A percentile compares a stretch with the other conserved stretches of the same genome.
Conservation (phyloP, 2,329 filamentous ascomycete species). For the Colletotrichum karsti region DNA sequence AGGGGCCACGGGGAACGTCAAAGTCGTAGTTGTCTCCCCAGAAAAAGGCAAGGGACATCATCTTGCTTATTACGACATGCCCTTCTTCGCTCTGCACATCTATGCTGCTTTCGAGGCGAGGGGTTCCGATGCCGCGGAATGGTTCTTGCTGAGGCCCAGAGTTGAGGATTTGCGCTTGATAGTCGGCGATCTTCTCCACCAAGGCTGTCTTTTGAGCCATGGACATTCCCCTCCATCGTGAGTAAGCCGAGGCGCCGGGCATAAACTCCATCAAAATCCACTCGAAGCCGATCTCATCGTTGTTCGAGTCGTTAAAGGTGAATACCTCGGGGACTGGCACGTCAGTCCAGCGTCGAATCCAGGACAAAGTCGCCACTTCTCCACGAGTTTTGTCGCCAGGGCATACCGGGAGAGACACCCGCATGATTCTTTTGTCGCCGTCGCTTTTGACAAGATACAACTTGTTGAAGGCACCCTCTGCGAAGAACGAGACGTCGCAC, state of each 20-base stretch:
- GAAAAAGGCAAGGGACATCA: conserved; percentile 45
- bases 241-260: conserved; percentile 33
- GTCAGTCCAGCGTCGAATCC: conserved; percentile 37
- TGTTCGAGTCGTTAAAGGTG: conserved; percentile 38
- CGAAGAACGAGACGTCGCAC: conserved; percentile 28
- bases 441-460: conserved; percentile 31
- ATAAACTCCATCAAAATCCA: conserved; percentile 49
- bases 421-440: conserved; percentile 35
- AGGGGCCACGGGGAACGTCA: conserved; percentile 45
- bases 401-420: conserved; percentile 45
- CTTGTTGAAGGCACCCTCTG: conserved; percentile 33
- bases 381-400: conserved; percentile 44
- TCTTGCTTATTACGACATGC: conserved; percentile 30
- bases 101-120: background rate
- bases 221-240: conserved; percentile 37
- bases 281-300: conserved; percentile 47
- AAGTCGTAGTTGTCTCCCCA: conserved; percentile 39
- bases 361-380: conserved; percentile 48
- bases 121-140: background rate
- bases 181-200: conserved; percentile 38
- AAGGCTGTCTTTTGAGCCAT: conserved; percentile 41
- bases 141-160: too few species aligned
- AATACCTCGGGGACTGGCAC: conserved; percentile 44
- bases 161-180: conserved; percentile 32
- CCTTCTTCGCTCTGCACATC: conserved; percentile 9